Base-by-base conservation (phyloP, 2,329 filamentous ascomycete species). In the Cladophialophora immunda region DNA sequence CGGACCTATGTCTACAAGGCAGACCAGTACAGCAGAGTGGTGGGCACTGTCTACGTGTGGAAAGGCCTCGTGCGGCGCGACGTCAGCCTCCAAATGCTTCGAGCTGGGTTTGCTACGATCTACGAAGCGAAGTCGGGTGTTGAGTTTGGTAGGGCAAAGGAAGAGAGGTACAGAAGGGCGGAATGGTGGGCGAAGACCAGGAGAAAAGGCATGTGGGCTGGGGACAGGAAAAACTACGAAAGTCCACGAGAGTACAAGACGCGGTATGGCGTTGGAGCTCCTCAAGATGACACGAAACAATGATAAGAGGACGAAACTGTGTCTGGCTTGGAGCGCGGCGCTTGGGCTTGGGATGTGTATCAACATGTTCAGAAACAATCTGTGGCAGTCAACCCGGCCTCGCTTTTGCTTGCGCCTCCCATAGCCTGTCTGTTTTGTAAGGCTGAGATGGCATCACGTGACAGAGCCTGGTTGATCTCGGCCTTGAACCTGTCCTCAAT, bases 21-120 rank as follows among this genome's bases (percentile, higher is more conserved):
- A 61, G 96, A 99, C 77, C 95, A 98, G 76, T 99, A 98, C 78
- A 91, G 94, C 71, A 90, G 95, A 54, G 89, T 97, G 5, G 93
- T 99, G 1, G 93, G 90, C 17, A 95, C 92, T 0, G 94, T 94
- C 0, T 92, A 88, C 74, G 87, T 94, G 34, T 75, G 76, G 58
- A 86, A 79, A 58, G 79, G 89, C 73, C 79, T 92, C 9, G 84
- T 92, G 67, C 89, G 88, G 72, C 87, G 86, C 65, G 94, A 99
- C 77, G 91, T 99, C 4, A 93, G 94, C 2, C 81, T 94, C 68
- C 91, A 96, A 78, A 96, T 99, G 94, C 80, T 99, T 68, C 92
- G 89, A 80, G 85, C 82, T 25, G 95, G 95, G 0, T 81, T 96
- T 70, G 95, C 94, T 47, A 97, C 93, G 2, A 90, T 95, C 2